Conservation (phyloP, 164 flowering plant species). For the Vitis rupestris region DNA sequence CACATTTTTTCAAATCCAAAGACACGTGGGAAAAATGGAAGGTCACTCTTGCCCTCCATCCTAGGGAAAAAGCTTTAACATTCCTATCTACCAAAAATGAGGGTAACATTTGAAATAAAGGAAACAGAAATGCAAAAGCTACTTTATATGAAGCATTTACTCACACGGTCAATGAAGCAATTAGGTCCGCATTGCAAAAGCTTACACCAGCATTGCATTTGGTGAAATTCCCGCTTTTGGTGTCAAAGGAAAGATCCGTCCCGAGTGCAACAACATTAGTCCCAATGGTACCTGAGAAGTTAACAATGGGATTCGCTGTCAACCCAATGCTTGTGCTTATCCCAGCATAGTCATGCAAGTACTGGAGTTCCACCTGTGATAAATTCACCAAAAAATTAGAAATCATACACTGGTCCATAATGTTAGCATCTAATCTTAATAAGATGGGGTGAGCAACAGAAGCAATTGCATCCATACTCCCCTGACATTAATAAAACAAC, state of each 20-base stretch:
- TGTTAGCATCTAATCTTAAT: no score
- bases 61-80: not conserved
- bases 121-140: not conserved
- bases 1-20: not conserved
- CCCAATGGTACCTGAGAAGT: slow-evolving; percentile 61
- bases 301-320: slow-evolving; percentile 61
- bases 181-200: slow-evolving; percentile 44
- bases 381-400: slow-evolving; percentile 7
- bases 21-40: not conserved
- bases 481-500: no score
- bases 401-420: not conserved
- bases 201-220: slow-evolving; percentile 57
- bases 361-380: slow-evolving; percentile 54
- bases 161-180: slow-evolving; percentile 60
- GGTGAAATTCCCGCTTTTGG: slow-evolving; percentile 39
- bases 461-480: no score
- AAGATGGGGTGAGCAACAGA: no score
- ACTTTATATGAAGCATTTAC: slow-evolving; percentile 13
- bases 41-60: not conserved
- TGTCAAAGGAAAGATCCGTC: slow-evolving; percentile 55
- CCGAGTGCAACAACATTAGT: slow-evolving; percentile 40
- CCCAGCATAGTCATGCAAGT: slow-evolving; percentile 44
- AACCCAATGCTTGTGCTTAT: slow-evolving; percentile 54
- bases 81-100: no score
- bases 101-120: not conserved